Evolutionary conservation across 1,139 yeast species (phyloP).

Genomic region (Yamadazyma kanchanaburiensis): DNA sequence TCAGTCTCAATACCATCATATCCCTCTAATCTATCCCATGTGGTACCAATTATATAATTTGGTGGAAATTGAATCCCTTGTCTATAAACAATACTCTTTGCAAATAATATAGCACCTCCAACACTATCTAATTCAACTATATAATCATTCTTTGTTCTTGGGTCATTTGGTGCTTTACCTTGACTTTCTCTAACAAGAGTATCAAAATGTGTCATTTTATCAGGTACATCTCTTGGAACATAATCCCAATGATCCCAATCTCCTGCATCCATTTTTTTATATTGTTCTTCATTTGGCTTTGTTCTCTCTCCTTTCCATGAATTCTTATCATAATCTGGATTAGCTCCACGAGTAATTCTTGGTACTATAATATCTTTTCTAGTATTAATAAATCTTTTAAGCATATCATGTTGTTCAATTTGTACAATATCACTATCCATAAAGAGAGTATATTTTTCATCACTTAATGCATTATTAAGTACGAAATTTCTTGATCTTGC

Average conservation of each 20-base stretch:
- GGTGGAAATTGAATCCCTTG: slow-evolving; percentile 49
- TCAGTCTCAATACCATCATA: slow-evolving; percentile 55
- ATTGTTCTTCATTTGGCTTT: slow-evolving; percentile 31
- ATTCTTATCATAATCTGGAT: slow-evolving; percentile 38
- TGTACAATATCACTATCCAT: slow-evolving; percentile 42
- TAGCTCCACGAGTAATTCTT: slow-evolving; percentile 25
- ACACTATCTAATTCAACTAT: slow-evolving; percentile 40
- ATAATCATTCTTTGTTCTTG: slow-evolving; percentile 12
- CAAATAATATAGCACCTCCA: slow-evolving; percentile 48
- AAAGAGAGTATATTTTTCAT: slow-evolving; percentile 39
- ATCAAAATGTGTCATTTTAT: slow-evolving; percentile 30
- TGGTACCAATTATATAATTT: slow-evolving; percentile 41
- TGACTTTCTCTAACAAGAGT: slow-evolving; percentile 15
- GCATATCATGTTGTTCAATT: slow-evolving; percentile 24
- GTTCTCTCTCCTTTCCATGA: slow-evolving; percentile 47
- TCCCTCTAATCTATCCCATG: slow-evolving; percentile 48
- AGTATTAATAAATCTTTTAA: slow-evolving; percentile 29
- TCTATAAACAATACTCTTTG: slow-evolving; percentile 36
- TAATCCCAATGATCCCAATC: slow-evolving; percentile 33
- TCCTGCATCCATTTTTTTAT: slow-evolving; percentile 25
- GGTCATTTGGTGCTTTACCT: slow-evolving; percentile 15
- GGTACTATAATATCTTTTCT: slow-evolving; percentile 41
- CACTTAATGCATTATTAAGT: slow-evolving; percentile 21
- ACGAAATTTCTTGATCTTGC: slow-evolving; percentile 36
- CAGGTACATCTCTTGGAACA: slow-evolving; percentile 34